A percentile compares a stretch with the other conserved stretches of the same genome.
Evolutionary conservation across 768 basidiomycete genomes (phyloP).

Genomic region (Tylopilus sp.): DNA sequence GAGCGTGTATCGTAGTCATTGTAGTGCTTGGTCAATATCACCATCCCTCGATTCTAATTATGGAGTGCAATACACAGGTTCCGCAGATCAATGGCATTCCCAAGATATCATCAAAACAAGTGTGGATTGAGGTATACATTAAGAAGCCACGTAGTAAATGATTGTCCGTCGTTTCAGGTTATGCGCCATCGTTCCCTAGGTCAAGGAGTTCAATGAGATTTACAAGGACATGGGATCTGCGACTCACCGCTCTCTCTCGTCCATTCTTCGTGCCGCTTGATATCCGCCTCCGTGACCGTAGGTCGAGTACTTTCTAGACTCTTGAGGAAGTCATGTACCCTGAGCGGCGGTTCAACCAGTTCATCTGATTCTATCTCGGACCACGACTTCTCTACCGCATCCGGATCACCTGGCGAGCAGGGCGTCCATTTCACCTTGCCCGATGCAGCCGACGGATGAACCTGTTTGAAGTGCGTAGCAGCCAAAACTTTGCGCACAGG

Average conservation of each 20-base stretch:
- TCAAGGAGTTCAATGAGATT: background rate
- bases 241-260: constrained; percentile 76
- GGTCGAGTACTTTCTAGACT: constrained; percentile 76
- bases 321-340: constrained; percentile 75
- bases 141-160: constrained; percentile 5
- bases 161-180: background rate
- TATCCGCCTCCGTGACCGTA: constrained; percentile 87
- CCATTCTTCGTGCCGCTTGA: constrained; percentile 80
- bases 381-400: constrained; percentile 87
- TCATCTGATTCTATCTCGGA: constrained; percentile 84
- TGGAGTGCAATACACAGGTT: background rate
- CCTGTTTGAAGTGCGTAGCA: constrained; percentile 89
- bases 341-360: constrained; percentile 83
- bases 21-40: constrained; percentile 18
- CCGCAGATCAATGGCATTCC: too few species aligned
- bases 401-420: constrained; percentile 90
- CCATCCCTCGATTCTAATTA: constrained; percentile 6
- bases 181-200: constrained; percentile 33
- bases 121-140: background rate
- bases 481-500: constrained; percentile 94
- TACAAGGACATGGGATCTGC: background rate
- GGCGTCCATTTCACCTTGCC: constrained; percentile 75
- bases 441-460: constrained; percentile 25
- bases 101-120: constrained; percentile 1
- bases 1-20: constrained; percentile 19